Conservation (phyloP, 805 yeast species). For the Lipomyces starkeyi region DNA sequence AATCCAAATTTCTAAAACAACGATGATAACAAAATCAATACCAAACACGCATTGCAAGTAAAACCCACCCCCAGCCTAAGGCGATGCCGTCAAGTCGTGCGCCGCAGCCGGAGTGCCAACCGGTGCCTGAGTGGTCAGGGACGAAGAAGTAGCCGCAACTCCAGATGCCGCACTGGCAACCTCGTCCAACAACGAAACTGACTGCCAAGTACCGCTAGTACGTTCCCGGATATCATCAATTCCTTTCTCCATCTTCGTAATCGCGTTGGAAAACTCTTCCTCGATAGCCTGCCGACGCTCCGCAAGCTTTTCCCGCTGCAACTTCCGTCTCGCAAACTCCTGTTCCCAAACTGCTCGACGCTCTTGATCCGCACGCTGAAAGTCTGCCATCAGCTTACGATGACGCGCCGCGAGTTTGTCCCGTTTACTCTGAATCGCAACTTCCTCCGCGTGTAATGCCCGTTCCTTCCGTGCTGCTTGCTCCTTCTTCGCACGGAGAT, state of each 20-base stretch:
- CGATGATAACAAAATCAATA: background rate
- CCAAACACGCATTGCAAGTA: background rate
- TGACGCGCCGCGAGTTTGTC: constrained; percentile 42
- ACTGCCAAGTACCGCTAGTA: constrained; percentile 36
- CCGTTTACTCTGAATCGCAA: constrained; percentile 36
- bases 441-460: constrained; percentile 39
- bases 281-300: constrained; percentile 43
- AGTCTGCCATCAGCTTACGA: constrained; percentile 39
- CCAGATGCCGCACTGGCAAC: background rate
- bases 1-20: background rate
- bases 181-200: constrained; percentile 16
- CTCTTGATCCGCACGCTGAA: constrained; percentile 43
- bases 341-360: constrained; percentile 36
- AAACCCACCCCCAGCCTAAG: background rate
- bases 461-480: constrained; percentile 34
- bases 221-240: constrained; percentile 41
- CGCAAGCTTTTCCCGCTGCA: constrained; percentile 41
- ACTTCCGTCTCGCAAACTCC: constrained; percentile 40
- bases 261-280: constrained; percentile 45
- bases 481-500: constrained; percentile 24
- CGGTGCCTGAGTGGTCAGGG: background rate
- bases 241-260: constrained; percentile 46
- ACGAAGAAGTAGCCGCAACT: background rate
- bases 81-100: background rate
- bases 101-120: background rate